Evolutionary conservation across 2,329 filamentous ascomycete genomes (phyloP).

Genomic region (Proliferodiscus dingleyae): DNA sequence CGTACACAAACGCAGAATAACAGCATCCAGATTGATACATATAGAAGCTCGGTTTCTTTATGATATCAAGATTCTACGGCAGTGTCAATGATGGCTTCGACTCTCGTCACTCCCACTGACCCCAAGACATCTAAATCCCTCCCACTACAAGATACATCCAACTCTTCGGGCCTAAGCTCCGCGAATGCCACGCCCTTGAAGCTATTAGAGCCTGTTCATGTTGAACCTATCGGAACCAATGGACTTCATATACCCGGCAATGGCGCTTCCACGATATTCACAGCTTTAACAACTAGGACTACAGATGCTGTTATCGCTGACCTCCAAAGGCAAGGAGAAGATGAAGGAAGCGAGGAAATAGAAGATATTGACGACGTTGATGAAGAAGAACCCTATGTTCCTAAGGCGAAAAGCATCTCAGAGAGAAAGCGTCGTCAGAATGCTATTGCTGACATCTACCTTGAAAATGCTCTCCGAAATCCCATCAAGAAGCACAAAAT

Average conservation of each 20-base stretch:
- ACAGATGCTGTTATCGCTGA: slow-evolving; percentile 29
- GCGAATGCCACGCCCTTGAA: too few relatives aligned
- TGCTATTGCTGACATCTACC: too few relatives aligned
- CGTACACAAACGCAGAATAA: too few relatives aligned
- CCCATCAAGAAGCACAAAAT: slow-evolving; percentile 24
- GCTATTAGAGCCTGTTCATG: too few relatives aligned
- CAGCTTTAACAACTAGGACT: slow-evolving; percentile 22
- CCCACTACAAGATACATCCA: neutral
- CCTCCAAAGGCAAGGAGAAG: slow-evolving; percentile 14
- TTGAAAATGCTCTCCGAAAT: slow-evolving; percentile 40
- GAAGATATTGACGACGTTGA: slow-evolving; percentile 11
- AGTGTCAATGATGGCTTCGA: too few relatives aligned
- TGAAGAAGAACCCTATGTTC: slow-evolving; percentile 22
- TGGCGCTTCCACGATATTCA: slow-evolving; percentile 1
- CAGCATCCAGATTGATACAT: too few relatives aligned
- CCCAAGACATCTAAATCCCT: neutral
- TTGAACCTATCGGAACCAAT: too few relatives aligned
- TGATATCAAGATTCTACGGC: too few relatives aligned
- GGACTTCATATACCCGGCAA: too few relatives aligned
- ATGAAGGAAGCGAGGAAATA: slow-evolving; percentile 11
- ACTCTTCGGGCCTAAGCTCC: too few relatives aligned
- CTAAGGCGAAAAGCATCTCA: slow-evolving; percentile 34
- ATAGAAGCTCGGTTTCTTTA: too few relatives aligned
- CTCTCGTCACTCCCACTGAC: neutral
- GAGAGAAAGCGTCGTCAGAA: slow-evolving; percentile 45